Conservation (phyloP, 768 basidiomycete genomes). For the Sporobolomyces phaffii region DNA sequence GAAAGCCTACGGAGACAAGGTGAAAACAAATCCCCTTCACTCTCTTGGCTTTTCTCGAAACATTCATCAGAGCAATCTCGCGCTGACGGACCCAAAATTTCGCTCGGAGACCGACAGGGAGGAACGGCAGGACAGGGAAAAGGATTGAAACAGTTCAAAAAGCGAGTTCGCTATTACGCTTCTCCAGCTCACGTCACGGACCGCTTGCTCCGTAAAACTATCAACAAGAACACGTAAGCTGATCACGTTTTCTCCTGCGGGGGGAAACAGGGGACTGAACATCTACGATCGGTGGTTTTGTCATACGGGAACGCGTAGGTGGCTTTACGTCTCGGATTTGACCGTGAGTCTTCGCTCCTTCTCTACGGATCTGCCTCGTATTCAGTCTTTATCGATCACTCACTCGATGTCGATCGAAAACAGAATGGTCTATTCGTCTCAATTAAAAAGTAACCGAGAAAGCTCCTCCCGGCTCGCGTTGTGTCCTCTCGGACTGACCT, state of each 20-base stretch:
- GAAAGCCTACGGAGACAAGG: constrained; percentile 32
- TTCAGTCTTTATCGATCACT: background rate
- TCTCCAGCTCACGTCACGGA: constrained; percentile 45
- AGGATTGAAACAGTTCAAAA: constrained; percentile 37
- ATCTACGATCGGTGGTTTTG: constrained; percentile 31
- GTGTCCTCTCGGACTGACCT: too few relatives aligned
- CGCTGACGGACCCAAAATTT: constrained; percentile 16
- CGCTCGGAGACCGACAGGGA: constrained; percentile 38
- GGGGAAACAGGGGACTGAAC: constrained; percentile 1
- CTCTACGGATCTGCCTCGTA: background rate
- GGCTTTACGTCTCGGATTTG: constrained; percentile 30
- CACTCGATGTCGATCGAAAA: too few relatives aligned
- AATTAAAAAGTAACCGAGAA: constrained; percentile 44
- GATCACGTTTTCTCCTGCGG: background rate
- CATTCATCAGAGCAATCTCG: too few relatives aligned
- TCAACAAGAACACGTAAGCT: constrained; percentile 40
- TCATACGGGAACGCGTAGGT: constrained; percentile 37
- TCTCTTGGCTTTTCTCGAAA: too few relatives aligned
- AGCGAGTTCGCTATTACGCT: constrained; percentile 41
- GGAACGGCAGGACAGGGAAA: constrained; percentile 43
- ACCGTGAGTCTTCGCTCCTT: background rate
- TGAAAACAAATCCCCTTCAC: background rate
- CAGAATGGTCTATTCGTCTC: constrained; percentile 45
- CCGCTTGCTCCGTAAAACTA: constrained; percentile 45
- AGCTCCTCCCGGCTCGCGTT: background rate